These are phyloP conservation scores for Leccinum pachyderme DNA, from an alignment of 1,284 basidiomycete species.

Conservation along the genomic window DNA sequence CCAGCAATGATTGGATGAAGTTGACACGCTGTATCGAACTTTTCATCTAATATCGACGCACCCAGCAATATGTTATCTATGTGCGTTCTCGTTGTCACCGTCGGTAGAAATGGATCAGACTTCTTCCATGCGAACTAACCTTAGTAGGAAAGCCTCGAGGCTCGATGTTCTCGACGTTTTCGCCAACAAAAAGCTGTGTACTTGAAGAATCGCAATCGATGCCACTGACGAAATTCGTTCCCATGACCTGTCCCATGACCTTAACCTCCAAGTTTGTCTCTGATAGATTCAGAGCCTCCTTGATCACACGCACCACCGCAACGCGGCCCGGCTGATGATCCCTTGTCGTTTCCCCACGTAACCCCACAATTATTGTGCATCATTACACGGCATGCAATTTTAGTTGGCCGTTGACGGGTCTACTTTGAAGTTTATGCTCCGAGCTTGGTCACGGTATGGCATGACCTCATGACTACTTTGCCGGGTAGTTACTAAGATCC, in stretches of 20 bases:
- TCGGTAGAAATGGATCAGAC: no score
- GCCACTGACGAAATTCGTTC: neutral
- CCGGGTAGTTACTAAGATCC: neutral
- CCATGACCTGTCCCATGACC: neutral
- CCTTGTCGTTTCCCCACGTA: neutral
- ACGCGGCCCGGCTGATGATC: neutral
- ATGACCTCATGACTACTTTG: slow-evolving; percentile 2
- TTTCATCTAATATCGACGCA: neutral
- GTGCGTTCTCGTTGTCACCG: neutral
- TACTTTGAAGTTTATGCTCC: neutral
- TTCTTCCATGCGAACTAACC: no score
- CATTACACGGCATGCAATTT: neutral
- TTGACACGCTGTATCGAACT: neutral
- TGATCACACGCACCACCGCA: neutral
- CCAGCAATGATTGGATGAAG: neutral
- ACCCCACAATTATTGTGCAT: neutral
- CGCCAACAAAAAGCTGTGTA: neutral
- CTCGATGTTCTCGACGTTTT: neutral
- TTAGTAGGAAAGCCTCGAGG: neutral
- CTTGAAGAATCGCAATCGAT: neutral
- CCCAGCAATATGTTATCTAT: neutral
- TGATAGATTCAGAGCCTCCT: neutral
- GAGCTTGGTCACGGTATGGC: neutral
- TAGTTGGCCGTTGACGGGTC: neutral
- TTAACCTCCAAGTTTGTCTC: neutral